Evolutionary conservation across 768 basidiomycete species (phyloP).

Genomic region (Termitomyces sp.): DNA sequence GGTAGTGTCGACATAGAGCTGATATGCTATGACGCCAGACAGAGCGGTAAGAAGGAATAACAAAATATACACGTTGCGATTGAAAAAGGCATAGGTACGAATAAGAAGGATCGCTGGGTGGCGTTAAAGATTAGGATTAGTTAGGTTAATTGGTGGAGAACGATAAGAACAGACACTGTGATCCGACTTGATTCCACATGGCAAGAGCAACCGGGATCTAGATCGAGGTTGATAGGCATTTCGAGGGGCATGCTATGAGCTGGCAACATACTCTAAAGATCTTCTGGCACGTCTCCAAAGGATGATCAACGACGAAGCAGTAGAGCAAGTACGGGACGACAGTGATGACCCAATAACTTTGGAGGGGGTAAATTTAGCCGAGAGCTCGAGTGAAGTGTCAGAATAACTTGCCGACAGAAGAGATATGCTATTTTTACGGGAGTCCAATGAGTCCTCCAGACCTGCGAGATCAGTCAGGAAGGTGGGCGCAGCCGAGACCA

Average conservation of each 20-base stretch:
- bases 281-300: conserved; percentile 54
- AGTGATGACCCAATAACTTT: conserved; percentile 76
- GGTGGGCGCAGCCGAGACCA: conserved; percentile 14
- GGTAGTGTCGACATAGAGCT: conserved; percentile 72
- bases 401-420: conserved; percentile 65
- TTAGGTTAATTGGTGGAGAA: neutral
- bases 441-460: conserved; percentile 82
- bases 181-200: conserved; percentile 85
- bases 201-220: conserved; percentile 78
- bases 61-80: conserved; percentile 65
- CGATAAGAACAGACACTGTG: conserved; percentile 48
- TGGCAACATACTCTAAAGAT: conserved; percentile 53
- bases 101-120: conserved; percentile 68
- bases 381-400: conserved; percentile 8
- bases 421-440: conserved; percentile 80
- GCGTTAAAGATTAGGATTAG: conserved; percentile 8
- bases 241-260: neutral
- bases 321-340: conserved; percentile 77
- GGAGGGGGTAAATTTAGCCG: conserved; percentile 8
- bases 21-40: conserved; percentile 72
- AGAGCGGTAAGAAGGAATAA: conserved; percentile 59
- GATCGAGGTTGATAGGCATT: neutral
- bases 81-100: conserved; percentile 83
- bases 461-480: conserved; percentile 32
- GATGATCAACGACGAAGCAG: conserved; percentile 69